Evolutionary conservation across 2,329 filamentous ascomycete genomes (phyloP).

Genomic region (Aspergillus sp.): DNA sequence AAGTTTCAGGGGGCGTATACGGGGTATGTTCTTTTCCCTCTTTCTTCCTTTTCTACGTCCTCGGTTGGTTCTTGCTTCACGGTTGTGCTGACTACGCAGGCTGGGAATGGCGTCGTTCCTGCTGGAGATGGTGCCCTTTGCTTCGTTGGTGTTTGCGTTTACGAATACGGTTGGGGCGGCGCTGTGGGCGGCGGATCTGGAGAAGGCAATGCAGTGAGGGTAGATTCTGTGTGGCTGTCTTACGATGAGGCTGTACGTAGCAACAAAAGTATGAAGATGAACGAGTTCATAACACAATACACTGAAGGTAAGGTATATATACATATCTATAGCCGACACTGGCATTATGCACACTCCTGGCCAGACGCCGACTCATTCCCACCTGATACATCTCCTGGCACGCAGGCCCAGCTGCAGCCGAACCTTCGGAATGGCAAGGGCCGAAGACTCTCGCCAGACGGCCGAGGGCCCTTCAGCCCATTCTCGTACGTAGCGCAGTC

Average conservation of each 20-base stretch:
- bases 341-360: no score
- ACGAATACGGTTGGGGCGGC: slow-evolving; percentile 91
- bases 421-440: slow-evolving; percentile 40
- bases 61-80: no score
- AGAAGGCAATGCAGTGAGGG: slow-evolving; percentile 45
- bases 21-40: slow-evolving; percentile 56
- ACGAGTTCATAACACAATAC: no score
- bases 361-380: neutral
- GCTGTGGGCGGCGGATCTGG: slow-evolving; percentile 88
- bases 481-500: slow-evolving; percentile 40
- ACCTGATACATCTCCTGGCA: slow-evolving; percentile 16
- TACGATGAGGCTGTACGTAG: no score
- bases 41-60: neutral
- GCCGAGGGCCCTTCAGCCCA: slow-evolving; percentile 31
- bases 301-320: neutral
- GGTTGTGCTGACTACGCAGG: slow-evolving; percentile 26
- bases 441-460: slow-evolving; percentile 28
- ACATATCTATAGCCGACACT: neutral
- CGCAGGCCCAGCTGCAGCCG: slow-evolving; percentile 42
- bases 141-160: slow-evolving; percentile 80
- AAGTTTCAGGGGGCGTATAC: slow-evolving; percentile 74
- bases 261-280: no score
- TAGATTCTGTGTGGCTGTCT: neutral
- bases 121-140: slow-evolving; percentile 80
- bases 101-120: slow-evolving; percentile 75